Evolutionary conservation across 2,329 filamentous ascomycete species (phyloP).

Genomic region (Fusarium dimerum): DNA sequence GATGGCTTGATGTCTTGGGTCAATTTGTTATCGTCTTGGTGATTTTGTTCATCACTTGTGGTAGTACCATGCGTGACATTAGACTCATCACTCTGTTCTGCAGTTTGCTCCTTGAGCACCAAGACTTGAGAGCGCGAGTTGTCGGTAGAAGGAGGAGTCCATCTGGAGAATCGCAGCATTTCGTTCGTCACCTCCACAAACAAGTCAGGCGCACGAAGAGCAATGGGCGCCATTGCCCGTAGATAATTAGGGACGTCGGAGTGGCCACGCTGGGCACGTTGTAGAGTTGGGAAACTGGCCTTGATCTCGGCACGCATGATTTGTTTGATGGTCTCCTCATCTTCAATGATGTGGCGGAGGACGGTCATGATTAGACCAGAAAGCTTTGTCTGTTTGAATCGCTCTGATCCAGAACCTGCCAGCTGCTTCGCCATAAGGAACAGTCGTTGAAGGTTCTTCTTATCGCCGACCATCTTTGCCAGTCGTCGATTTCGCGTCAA

Average conservation of each 20-base stretch:
- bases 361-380: constrained; percentile 75
- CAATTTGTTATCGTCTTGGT: constrained; percentile 11
- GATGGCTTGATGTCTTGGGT: constrained; percentile 57
- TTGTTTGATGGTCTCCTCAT: constrained; percentile 86
- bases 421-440: constrained; percentile 97
- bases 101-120: constrained; percentile 42
- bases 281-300: constrained; percentile 65
- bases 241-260: constrained; percentile 74
- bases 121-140: constrained; percentile 37
- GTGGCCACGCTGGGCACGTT: constrained; percentile 49
- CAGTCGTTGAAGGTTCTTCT: constrained; percentile 82
- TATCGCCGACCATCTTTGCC: constrained; percentile 78
- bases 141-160: constrained; percentile 42
- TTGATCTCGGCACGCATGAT: constrained; percentile 91
- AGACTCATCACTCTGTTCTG: constrained; percentile 9
- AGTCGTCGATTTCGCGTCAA: constrained; percentile 77
- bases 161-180: constrained; percentile 72
- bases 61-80: not conserved
- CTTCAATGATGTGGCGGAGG: constrained; percentile 89
- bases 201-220: constrained; percentile 77
- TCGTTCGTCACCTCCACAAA: constrained; percentile 90
- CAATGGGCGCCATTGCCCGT: constrained; percentile 75
- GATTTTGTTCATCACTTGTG: constrained; percentile 9
- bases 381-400: constrained; percentile 59
- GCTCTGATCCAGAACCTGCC: constrained; percentile 73